Evolutionary conservation across 1,139 yeast genomes (phyloP).

Genomic region (Zhuliangozyma parablackwelliae): DNA sequence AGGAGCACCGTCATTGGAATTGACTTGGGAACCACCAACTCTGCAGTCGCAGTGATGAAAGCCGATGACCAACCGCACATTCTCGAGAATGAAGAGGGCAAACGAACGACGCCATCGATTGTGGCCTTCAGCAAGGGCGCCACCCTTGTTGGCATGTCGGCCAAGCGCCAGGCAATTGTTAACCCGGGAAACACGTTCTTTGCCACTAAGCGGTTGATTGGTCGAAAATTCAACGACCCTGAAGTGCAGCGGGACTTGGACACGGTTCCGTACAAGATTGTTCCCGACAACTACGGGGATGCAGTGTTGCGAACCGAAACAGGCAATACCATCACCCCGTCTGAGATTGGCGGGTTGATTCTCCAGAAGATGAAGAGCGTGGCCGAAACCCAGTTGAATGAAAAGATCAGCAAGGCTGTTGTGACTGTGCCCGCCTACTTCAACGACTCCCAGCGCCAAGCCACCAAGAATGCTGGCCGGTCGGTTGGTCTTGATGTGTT

Average conservation of each 20-base stretch:
- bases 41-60: constrained; percentile 70
- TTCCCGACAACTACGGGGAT: constrained; percentile 53
- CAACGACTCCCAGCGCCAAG: constrained; percentile 74
- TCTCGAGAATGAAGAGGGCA: constrained; percentile 65
- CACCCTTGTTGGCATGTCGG: constrained; percentile 56
- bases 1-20: constrained; percentile 58
- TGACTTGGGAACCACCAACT: constrained; percentile 77
- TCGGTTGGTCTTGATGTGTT: constrained; percentile 63
- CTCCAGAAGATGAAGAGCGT: constrained; percentile 52
- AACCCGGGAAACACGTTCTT: constrained; percentile 68
- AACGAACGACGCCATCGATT: constrained; percentile 68
- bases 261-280: constrained; percentile 53
- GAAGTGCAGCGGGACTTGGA: constrained; percentile 62
- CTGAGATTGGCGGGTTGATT: constrained; percentile 53
- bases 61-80: constrained; percentile 42
- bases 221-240: constrained; percentile 56
- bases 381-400: constrained; percentile 45
- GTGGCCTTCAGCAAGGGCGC: constrained; percentile 47
- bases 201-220: constrained; percentile 72
- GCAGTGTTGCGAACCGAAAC: constrained; percentile 51
- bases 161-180: constrained; percentile 62
- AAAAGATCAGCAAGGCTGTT: constrained; percentile 55
- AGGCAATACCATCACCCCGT: constrained; percentile 43
- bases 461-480: constrained; percentile 69
- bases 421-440: constrained; percentile 81